A percentile compares a stretch with the other conserved stretches of the same genome.
These are phyloP conservation scores for Porpolomopsis calyptriformis DNA, from an alignment of 768 basidiomycete species.

Conservation along the genomic window DNA sequence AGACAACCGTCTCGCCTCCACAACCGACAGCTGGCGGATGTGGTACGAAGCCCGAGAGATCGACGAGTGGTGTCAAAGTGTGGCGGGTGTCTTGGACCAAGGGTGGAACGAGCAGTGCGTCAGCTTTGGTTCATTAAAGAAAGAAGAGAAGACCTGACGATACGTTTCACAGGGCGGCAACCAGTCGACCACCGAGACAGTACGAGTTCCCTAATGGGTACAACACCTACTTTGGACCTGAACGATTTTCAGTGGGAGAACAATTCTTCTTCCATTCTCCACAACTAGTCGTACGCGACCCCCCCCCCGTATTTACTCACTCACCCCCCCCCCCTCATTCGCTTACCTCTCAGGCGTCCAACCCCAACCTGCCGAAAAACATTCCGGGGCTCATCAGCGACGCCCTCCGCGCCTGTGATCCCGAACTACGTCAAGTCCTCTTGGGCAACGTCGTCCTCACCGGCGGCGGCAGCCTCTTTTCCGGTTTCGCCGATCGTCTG, in stretches of 20 bases:
- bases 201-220: conserved; percentile 98
- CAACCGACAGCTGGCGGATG: conserved; percentile 69
- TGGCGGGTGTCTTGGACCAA: conserved; percentile 75
- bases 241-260: conserved; percentile 80
- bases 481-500: conserved; percentile 80
- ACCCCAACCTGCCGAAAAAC: conserved; percentile 62
- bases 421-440: conserved; percentile 82
- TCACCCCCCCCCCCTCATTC: neutral
- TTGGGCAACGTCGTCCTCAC: conserved; percentile 90
- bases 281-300: conserved; percentile 36
- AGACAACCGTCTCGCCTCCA: conserved; percentile 59
- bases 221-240: conserved; percentile 69
- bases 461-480: conserved; percentile 84
- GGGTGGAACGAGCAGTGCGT: conserved; percentile 84
- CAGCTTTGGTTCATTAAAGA: neutral
- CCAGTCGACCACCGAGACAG: conserved; percentile 44
- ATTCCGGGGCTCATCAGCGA: conserved; percentile 68
- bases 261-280: conserved; percentile 74
- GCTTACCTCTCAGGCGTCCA: conserved; percentile 29
- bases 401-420: conserved; percentile 76
- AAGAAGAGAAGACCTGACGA: too few relatives aligned
- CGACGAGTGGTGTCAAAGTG: conserved; percentile 89
- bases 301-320: neutral
- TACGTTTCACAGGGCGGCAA: conserved; percentile 38
- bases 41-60: conserved; percentile 79